Percentiles rank a stretch among this genome's conserved stretches.
These are phyloP conservation scores for Eutrema japonicum DNA, from an alignment of 345 rosid genomes.

Conservation along the genomic window DNA sequence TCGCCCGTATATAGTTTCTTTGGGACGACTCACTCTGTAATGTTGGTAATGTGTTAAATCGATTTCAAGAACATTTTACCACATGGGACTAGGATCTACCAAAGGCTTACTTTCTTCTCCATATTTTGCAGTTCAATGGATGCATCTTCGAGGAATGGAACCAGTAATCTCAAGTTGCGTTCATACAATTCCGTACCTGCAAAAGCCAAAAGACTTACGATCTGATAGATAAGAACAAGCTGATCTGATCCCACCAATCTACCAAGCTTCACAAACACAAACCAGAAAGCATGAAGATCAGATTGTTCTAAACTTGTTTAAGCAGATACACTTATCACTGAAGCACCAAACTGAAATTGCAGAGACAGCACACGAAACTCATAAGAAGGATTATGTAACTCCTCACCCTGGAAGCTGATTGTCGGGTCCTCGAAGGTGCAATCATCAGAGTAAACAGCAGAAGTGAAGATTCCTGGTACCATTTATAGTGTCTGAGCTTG, in stretches of 20 bases:
- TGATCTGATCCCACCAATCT: slow-evolving; percentile 21
- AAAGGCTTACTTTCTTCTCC: slow-evolving; percentile 56
- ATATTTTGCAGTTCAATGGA: slow-evolving; percentile 66
- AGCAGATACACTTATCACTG: background rate
- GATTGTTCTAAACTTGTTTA: too few species aligned
- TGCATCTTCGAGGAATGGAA: slow-evolving; percentile 82
- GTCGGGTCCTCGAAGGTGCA: slow-evolving; percentile 94
- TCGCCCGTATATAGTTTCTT: slow-evolving; percentile 54
- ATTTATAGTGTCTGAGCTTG: slow-evolving; percentile 13
- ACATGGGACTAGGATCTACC: slow-evolving; percentile 9
- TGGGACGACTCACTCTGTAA: slow-evolving; percentile 42
- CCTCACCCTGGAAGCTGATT: slow-evolving; percentile 75
- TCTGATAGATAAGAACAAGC: slow-evolving; percentile 19
- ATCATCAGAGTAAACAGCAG: slow-evolving; percentile 64
- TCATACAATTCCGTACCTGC: slow-evolving; percentile 75
- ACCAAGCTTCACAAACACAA: slow-evolving; percentile 8
- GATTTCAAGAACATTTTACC: slow-evolving; percentile 19
- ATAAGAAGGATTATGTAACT: slow-evolving; percentile 7
- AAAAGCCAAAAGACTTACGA: slow-evolving; percentile 20
- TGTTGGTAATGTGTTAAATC: background rate
- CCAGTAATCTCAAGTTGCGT: slow-evolving; percentile 79
- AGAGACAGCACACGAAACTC: background rate
- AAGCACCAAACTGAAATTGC: background rate
- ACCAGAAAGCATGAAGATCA: slow-evolving; percentile 18
- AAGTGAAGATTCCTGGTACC: slow-evolving; percentile 69